A percentile compares a stretch with the other conserved stretches of the same genome.
Evolutionary conservation across 768 basidiomycete genomes (phyloP).

Genomic region (Russula earlei): DNA sequence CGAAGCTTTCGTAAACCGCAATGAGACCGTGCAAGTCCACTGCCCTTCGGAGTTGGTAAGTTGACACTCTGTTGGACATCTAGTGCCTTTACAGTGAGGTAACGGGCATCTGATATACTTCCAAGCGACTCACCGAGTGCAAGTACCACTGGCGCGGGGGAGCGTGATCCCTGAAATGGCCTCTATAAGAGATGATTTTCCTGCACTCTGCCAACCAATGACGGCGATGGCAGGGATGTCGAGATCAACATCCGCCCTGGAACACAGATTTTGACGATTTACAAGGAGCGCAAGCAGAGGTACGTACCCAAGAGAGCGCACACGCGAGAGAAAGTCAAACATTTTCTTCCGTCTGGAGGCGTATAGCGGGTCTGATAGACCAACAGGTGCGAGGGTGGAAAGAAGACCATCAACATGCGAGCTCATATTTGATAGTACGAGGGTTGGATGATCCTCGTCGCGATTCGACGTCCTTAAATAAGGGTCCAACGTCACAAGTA

Average conservation of each 20-base stretch:
- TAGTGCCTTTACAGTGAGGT: conserved; percentile 4
- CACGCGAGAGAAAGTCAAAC: conserved; percentile 48
- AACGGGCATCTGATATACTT: not conserved
- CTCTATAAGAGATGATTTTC: conserved; percentile 72
- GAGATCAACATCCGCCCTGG: conserved; percentile 57
- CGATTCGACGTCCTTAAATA: too few relatives aligned
- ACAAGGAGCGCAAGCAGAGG: not conserved
- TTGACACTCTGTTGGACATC: conserved; percentile 32
- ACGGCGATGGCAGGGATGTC: conserved; percentile 68
- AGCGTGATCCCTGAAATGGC: conserved; percentile 64
- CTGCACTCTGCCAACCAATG: conserved; percentile 63
- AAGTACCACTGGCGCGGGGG: conserved; percentile 62
- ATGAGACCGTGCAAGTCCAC: conserved; percentile 29
- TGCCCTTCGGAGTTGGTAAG: conserved; percentile 23
- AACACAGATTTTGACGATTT: not conserved
- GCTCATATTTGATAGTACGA: too few relatives aligned
- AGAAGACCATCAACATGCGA: too few relatives aligned
- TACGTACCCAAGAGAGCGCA: conserved; percentile 52
- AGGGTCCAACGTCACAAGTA: too few relatives aligned
- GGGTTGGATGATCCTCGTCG: too few relatives aligned
- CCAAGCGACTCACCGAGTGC: conserved; percentile 45
- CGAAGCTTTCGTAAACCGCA: conserved; percentile 25
- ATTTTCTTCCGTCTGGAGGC: conserved; percentile 34
- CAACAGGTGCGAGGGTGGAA: conserved; percentile 32
- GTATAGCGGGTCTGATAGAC: conserved; percentile 39